A percentile compares a stretch with the other conserved stretches of the same genome.
These are phyloP conservation scores for Acorus gramineus DNA, from an alignment of 106 monocot genomes.

Conservation along the genomic window DNA sequence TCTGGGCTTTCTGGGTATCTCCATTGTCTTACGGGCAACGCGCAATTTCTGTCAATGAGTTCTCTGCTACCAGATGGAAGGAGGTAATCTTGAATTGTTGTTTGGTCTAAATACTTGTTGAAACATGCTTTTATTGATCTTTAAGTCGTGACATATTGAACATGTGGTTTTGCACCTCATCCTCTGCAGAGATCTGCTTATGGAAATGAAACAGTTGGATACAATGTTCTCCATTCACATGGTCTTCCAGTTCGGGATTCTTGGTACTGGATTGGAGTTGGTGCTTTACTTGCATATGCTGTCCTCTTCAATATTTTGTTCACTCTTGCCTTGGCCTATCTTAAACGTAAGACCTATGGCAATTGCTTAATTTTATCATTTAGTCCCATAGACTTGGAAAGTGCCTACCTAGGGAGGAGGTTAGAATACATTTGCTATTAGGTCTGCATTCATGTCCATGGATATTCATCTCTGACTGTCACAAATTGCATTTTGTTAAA, in stretches of 20 bases:
- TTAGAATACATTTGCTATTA: no score
- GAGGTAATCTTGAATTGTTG: slow-evolving; percentile 2
- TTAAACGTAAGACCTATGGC: slow-evolving; percentile 28
- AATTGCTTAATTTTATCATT: neutral
- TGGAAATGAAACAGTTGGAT: slow-evolving; percentile 30
- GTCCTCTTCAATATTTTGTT: neutral
- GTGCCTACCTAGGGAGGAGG: no score
- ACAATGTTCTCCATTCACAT: neutral
- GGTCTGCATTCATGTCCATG: no score
- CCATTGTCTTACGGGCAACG: slow-evolving; percentile 31
- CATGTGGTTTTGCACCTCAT: no score
- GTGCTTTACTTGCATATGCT: slow-evolving; percentile 31
- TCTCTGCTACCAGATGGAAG: slow-evolving; percentile 27
- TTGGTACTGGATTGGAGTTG: slow-evolving; percentile 1
- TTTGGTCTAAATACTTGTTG: no score
- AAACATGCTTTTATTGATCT: no score
- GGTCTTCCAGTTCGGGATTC: neutral
- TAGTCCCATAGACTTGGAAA: no score
- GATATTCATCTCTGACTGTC: no score
- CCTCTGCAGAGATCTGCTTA: slow-evolving; percentile 18
- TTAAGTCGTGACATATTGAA: no score
- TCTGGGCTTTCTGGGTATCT: slow-evolving; percentile 30
- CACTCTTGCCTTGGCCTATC: slow-evolving; percentile 21
- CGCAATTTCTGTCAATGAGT: slow-evolving; percentile 34
- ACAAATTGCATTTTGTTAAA: neutral